Evolutionary conservation across 352 stramenopile species (phyloP).

Genomic region (Pythium coloratum): DNA sequence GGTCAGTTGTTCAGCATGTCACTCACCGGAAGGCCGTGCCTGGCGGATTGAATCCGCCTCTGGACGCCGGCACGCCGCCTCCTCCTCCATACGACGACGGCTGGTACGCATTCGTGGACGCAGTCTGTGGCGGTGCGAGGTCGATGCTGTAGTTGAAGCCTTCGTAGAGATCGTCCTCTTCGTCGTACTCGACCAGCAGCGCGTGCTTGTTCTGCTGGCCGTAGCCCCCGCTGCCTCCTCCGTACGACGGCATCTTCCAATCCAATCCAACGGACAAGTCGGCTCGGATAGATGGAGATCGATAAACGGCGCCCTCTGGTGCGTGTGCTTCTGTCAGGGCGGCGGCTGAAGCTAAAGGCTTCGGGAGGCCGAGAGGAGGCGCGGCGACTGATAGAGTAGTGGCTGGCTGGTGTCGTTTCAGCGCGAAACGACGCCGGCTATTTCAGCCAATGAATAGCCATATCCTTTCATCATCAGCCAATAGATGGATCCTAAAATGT

Average conservation of each 20-base stretch:
- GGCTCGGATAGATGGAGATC: not conserved
- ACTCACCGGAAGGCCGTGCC: slow-evolving; percentile 70
- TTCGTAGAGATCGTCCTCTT: slow-evolving; percentile 89
- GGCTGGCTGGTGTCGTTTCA: slow-evolving; percentile 4
- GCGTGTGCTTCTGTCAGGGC: not conserved
- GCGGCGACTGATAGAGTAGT: not conserved
- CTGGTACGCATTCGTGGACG: slow-evolving; percentile 56
- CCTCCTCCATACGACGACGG: slow-evolving; percentile 57
- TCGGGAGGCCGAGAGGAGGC: not conserved
- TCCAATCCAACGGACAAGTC: not conserved
- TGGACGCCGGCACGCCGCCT: slow-evolving; percentile 36
- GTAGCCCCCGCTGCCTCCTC: slow-evolving; percentile 42
- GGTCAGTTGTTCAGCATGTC: slow-evolving; percentile 7
- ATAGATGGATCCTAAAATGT: not conserved
- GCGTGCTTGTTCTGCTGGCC: slow-evolving; percentile 51
- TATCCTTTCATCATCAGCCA: not conserved
- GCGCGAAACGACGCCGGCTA: not conserved
- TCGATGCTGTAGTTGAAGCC: slow-evolving; percentile 91
- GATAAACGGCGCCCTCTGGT: not conserved
- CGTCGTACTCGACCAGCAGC: slow-evolving; percentile 72
- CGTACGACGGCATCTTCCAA: slow-evolving; percentile 23
- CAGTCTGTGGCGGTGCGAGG: slow-evolving; percentile 69
- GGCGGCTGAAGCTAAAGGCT: not conserved
- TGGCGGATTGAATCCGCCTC: slow-evolving; percentile 64
- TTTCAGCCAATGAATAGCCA: slow-evolving; percentile 3